Evolutionary conservation across 352 stramenopile species (phyloP).

Genomic region (Peronospora destructor): DNA sequence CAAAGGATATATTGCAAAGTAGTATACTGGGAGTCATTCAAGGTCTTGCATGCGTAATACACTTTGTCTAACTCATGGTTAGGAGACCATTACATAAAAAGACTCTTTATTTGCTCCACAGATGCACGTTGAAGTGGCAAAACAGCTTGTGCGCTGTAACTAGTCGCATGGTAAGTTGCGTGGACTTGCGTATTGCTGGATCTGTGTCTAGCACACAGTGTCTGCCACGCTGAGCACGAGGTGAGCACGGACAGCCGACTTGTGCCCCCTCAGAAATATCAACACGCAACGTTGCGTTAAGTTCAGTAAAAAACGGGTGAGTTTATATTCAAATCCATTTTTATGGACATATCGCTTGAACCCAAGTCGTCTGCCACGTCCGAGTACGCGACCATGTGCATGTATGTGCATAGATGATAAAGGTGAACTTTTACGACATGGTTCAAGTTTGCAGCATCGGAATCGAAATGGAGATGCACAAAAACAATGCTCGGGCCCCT

Average conservation of each 20-base stretch:
- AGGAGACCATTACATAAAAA: background rate
- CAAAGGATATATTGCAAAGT: too few relatives aligned
- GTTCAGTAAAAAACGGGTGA: slow-evolving; percentile 15
- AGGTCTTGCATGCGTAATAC: background rate
- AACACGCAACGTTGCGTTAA: slow-evolving; percentile 7
- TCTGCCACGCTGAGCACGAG: background rate
- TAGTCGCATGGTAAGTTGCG: background rate
- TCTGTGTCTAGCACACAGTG: background rate
- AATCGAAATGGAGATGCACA: background rate
- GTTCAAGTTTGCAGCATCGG: too few relatives aligned
- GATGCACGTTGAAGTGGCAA: background rate
- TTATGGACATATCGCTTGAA: slow-evolving; percentile 13
- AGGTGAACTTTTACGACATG: too few relatives aligned
- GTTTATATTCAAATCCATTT: too few relatives aligned
- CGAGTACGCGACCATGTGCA: background rate
- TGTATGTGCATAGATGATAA: background rate
- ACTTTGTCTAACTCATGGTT: background rate
- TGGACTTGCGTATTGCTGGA: background rate
- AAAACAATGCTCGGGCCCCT: background rate
- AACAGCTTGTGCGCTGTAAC: background rate
- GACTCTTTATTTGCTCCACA: background rate
- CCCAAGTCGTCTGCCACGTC: slow-evolving; percentile 7
- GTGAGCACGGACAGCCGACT: background rate
- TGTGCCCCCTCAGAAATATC: background rate
- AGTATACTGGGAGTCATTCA: too few relatives aligned